A percentile compares a stretch with the other conserved stretches of the same genome.
Conservation (phyloP, 148 eudicot genomes). For the Silene latifolia region DNA sequence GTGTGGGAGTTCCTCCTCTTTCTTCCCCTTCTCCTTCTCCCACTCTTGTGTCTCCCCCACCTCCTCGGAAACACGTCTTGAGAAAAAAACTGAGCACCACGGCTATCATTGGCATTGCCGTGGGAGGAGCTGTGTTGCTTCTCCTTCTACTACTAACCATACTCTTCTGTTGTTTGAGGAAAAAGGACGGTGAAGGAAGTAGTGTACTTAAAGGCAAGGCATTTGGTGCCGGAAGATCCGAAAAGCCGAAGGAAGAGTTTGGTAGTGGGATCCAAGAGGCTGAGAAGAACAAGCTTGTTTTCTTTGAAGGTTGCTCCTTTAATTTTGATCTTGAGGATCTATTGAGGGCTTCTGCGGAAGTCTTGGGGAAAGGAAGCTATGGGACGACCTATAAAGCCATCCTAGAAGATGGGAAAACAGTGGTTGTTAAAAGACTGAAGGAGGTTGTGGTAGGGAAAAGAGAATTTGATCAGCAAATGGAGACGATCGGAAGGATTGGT, state of each 20-base stretch:
- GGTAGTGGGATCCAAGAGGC: constrained; percentile 75
- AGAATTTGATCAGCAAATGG: constrained; percentile 95
- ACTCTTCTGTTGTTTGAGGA: constrained; percentile 45
- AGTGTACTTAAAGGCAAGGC: constrained; percentile 39
- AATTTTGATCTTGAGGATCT: constrained; percentile 90
- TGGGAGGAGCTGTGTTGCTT: constrained; percentile 41
- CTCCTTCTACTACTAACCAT: constrained; percentile 31
- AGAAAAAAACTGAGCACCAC: constrained; percentile 42
- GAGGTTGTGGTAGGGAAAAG: constrained; percentile 69
- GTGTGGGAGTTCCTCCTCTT: constrained; percentile 43
- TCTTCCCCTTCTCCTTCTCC: constrained; percentile 36
- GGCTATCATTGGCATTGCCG: constrained; percentile 50
- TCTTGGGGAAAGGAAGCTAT: constrained; percentile 82
- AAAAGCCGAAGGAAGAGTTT: constrained; percentile 63
- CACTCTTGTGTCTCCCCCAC: constrained; percentile 14
- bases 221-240: constrained; percentile 43
- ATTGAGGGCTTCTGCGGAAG: constrained; percentile 93
- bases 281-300: constrained; percentile 74
- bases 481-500: constrained; percentile 51
- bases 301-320: constrained; percentile 64
- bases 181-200: constrained; percentile 31
- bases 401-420: constrained; percentile 74
- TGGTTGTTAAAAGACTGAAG: constrained; percentile 82
- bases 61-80: constrained; percentile 23
- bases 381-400: constrained; percentile 89